Base-by-base conservation (phyloP, 108 stramenopile species). In the Seminavis robusta region DNA sequence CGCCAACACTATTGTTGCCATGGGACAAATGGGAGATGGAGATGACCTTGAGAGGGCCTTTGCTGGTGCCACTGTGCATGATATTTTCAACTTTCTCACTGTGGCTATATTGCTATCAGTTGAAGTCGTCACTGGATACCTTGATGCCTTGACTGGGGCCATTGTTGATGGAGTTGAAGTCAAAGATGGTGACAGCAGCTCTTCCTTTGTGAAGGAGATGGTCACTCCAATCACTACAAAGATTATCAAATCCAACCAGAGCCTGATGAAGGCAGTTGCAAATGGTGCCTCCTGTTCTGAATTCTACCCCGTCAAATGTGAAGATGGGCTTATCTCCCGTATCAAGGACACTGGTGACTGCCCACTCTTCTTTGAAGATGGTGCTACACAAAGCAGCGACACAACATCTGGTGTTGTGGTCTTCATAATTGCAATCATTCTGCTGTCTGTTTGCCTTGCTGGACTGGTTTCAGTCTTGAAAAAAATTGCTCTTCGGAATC, bases 81-180 rank as follows among this genome's bases (percentile, higher is more conserved):
- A 80, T 45, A 49, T 69, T 41, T 86, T 86, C 79, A 94, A 94
- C 81, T 80, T 82, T 40, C 53, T 94, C 43, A 65, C 84, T 49
- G 92, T 94, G 7, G 77, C 67, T 10, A 39, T 88, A 38, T 65
- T 90, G 38, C 80, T 94, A 44, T 88, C 92, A 19, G 16, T 94
- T 19, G 92, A 94, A 63, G 53, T 76, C 53, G 52, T 68, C 71
- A 69, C 75, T 19, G 58, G 65, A 28, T 81, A 79, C 67, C 56
- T 94, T 5, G 54, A 67, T 52, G 19, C 42, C 33, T 45, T 90
- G 25, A 90, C 88, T 32, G 27, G 43, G 15, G 86, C 84, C 54
- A 79, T 81, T 68, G 63, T 70, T 21, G 87, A 54, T 85, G 90
- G 26, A 76, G 59, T 48, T 61, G 88, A 48, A 75, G 88, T 30